These are phyloP conservation scores for Loxodes magnus DNA, from an alignment of 73 alveolate genomes.

Conservation along the genomic window DNA sequence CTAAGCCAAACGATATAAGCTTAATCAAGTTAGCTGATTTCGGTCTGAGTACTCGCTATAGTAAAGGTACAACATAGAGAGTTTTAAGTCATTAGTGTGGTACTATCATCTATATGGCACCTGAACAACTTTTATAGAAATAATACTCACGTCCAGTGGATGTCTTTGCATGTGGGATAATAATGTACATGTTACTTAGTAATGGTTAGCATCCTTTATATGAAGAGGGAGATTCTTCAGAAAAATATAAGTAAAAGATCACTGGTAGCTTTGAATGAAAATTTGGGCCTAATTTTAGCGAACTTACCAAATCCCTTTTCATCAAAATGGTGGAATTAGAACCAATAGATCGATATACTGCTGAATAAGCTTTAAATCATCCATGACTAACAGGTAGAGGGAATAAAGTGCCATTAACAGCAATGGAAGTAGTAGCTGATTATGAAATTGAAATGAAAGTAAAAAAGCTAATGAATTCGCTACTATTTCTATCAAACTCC, in stretches of 20 bases:
- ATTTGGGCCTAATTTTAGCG: background rate
- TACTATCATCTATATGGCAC: slow-evolving; percentile 16
- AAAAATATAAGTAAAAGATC: background rate
- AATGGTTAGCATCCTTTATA: slow-evolving; percentile 7
- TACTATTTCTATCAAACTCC: too few relatives aligned
- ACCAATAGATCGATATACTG: slow-evolving; percentile 4
- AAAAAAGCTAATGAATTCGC: too few relatives aligned
- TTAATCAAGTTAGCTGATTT: slow-evolving; percentile 15
- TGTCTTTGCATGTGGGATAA: slow-evolving; percentile 16
- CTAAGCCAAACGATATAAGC: too few relatives aligned
- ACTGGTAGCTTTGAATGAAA: background rate
- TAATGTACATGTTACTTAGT: slow-evolving; percentile 9
- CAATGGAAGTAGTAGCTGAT: background rate
- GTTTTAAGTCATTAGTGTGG: slow-evolving; percentile 11
- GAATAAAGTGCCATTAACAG: background rate
- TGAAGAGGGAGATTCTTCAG: slow-evolving; percentile 3
- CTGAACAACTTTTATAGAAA: slow-evolving; percentile 7
- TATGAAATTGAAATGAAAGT: too few relatives aligned
- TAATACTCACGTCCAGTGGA: slow-evolving; percentile 19
- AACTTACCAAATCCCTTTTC: background rate
- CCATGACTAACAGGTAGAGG: background rate
- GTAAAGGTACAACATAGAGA: slow-evolving; percentile 6
- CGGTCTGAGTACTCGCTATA: slow-evolving; percentile 7
- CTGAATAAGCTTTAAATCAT: background rate
- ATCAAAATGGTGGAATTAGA: background rate